phyloP scores from a whole-genome alignment of 1,284 basidiomycete species.

The Trichosporon asahii region DNA sequence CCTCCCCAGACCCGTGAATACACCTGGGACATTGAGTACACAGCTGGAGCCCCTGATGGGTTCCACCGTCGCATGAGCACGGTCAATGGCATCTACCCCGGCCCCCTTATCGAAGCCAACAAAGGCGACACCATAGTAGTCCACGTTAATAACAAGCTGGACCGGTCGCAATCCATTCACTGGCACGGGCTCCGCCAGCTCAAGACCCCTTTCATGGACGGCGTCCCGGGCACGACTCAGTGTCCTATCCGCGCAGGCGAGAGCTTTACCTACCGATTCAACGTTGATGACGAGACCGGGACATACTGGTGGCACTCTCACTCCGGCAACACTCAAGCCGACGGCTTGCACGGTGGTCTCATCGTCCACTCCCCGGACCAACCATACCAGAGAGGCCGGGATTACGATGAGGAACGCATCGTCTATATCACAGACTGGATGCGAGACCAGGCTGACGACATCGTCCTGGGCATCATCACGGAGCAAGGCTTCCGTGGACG shows the following conservation, averaged over 20 bases:
- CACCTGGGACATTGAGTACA: background rate
- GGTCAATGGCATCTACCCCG: conserved; percentile 16
- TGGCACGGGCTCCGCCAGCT: conserved; percentile 39
- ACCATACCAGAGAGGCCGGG: conserved; percentile 23
- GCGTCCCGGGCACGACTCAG: conserved; percentile 35
- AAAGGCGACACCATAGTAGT: conserved; percentile 33
- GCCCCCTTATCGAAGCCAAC: conserved; percentile 36
- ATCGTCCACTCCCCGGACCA: conserved; percentile 34
- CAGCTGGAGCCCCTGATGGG: background rate
- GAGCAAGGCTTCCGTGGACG: conserved; percentile 6
- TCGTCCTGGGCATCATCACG: conserved; percentile 20
- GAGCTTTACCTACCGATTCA: conserved; percentile 55
- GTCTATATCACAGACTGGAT: conserved; percentile 33
- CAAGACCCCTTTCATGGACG: conserved; percentile 33
- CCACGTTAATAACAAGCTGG: conserved; percentile 31
- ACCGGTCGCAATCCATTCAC: conserved; percentile 26
- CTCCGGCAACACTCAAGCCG: conserved; percentile 35
- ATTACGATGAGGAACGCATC: conserved; percentile 37
- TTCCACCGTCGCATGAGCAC: conserved; percentile 9
- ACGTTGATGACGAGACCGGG: conserved; percentile 29
- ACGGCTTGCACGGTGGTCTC: conserved; percentile 35
- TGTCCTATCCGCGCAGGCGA: conserved; percentile 57
- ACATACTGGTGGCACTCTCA: conserved; percentile 43
- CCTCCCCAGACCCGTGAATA: background rate
- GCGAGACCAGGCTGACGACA: conserved; percentile 27